Evolutionary conservation across 352 stramenopile species (phyloP), one percentile per base, ranked within the genome.

Genomic region (Albugo laibachii): DNA sequence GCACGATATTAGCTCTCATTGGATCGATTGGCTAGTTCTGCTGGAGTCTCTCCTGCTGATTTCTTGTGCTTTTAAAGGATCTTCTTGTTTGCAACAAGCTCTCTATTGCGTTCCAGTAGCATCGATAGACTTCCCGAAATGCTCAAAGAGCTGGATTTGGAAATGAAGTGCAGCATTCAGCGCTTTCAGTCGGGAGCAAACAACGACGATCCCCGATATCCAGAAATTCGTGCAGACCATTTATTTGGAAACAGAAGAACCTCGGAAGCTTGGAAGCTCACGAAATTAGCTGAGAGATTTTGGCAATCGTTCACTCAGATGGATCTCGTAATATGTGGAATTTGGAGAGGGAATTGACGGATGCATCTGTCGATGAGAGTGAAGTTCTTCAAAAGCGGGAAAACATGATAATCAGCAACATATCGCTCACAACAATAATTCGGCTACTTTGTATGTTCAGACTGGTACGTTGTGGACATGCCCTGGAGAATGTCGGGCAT

Each of bases 151-250:
- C 56, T 76, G 14, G 76, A 70, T 1, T 63, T 55, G 4, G 48
- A 56, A 1, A 56, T 88, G 5, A 79, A 84, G 36, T 46, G 62
- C 13, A 59, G 58, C 36, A 83, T 75, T 45, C 49, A 52, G 8
- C 52, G 63, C n/a, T 81, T 83, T 36, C 73, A 83, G 34, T 46
- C 38, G 12, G 62, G 60, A 2, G 75, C 63, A 42, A 38, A 52
- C 10, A 0, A 69, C 71, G 1, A 65, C 65, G 0, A 60, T 71
- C 1, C 61, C 68, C 20, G 69, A 86, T 54, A 62, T 86, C 34
- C 70, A 83, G 35, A 69, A 68, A 20, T 82, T 83, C 41, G 65
- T 88, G 16, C 76, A 74, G 36, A 55, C 46, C 1, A 66, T 84
- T 13, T 69, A 69, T 14, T 53, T 66, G 16, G 71, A 84, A 54